These are phyloP conservation scores for Aspergillus mulundensis DNA, from an alignment of 495 filamentous ascomycete species.

Conservation along the genomic window DNA sequence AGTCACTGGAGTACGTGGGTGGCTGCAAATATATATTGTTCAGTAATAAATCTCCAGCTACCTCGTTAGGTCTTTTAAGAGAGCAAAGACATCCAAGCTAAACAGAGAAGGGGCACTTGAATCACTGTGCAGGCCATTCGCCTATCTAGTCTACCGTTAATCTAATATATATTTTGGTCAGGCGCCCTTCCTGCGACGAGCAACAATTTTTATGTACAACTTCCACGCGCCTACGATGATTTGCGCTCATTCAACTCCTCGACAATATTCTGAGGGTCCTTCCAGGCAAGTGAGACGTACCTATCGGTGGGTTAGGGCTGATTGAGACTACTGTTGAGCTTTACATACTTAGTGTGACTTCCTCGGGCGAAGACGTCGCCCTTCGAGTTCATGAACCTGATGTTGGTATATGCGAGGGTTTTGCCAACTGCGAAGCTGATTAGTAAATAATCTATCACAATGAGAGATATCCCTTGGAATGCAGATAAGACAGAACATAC, in stretches of 20 bases:
- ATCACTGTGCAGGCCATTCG: not conserved
- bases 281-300: conserved; percentile 56
- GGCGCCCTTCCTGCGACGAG: too few species aligned
- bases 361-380: conserved; percentile 79
- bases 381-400: conserved; percentile 72
- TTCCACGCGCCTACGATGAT: conserved; percentile 2
- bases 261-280: conserved; percentile 56
- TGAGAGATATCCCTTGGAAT: not conserved
- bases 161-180: not conserved
- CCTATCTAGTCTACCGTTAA: not conserved
- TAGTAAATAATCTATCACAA: not conserved
- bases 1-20: too few species aligned
- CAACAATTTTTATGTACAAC: too few species aligned
- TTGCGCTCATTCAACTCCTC: conserved; percentile 32
- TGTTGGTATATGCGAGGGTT: conserved; percentile 82
- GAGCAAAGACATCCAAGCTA: too few species aligned
- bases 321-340: not conserved
- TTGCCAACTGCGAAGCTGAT: conserved; percentile 66
- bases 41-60: too few species aligned
- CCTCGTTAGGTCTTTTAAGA: too few species aligned
- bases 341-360: conserved; percentile 88
- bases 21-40: too few species aligned
- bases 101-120: too few species aligned
- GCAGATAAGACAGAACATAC: conserved; percentile 41
- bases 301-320: conserved; percentile 23